Conservation (phyloP, 2,329 filamentous ascomycete species). For the Colletotrichum agaves region DNA sequence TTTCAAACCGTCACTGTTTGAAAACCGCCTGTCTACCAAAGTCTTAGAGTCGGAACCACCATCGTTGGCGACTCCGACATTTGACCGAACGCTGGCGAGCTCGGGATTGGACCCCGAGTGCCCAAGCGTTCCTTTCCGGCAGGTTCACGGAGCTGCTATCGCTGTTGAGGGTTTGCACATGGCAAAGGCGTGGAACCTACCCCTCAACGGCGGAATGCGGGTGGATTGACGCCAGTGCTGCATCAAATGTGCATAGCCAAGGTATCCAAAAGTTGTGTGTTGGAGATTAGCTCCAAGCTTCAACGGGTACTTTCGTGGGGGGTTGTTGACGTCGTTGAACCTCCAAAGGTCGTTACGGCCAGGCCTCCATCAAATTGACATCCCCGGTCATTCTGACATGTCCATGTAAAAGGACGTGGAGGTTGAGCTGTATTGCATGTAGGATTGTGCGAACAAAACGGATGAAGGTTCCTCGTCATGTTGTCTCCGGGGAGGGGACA, state of each 20-base stretch:
- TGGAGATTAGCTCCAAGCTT: not conserved
- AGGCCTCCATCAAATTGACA: not conserved
- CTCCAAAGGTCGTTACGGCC: not conserved
- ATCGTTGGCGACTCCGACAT: not conserved
- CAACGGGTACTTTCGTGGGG: not conserved
- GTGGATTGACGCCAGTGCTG: slow-evolving; percentile 6
- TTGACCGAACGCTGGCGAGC: not conserved
- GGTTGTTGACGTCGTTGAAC: not conserved
- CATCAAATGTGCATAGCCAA: slow-evolving; percentile 7
- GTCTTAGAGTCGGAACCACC: not conserved
- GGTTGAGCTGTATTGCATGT: slow-evolving; percentile 6
- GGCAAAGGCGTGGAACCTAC: slow-evolving; percentile 2
- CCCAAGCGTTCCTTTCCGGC: not conserved
- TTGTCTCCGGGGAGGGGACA: not conserved
- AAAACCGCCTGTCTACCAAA: too few species aligned
- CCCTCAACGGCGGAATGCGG: slow-evolving; percentile 31
- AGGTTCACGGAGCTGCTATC: not conserved
- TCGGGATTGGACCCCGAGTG: slow-evolving; percentile 2
- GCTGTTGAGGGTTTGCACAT: not conserved
- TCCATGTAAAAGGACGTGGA: slow-evolving; percentile 10
- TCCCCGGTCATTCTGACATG: not conserved
- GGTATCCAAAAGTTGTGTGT: not conserved
- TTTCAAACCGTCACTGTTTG: too few species aligned
- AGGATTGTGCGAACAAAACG: slow-evolving; percentile 19
- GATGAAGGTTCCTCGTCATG: slow-evolving; percentile 27